These are phyloP conservation scores for Amyloporia xantha DNA, from an alignment of 768 basidiomycete genomes.

Conservation along the genomic window DNA sequence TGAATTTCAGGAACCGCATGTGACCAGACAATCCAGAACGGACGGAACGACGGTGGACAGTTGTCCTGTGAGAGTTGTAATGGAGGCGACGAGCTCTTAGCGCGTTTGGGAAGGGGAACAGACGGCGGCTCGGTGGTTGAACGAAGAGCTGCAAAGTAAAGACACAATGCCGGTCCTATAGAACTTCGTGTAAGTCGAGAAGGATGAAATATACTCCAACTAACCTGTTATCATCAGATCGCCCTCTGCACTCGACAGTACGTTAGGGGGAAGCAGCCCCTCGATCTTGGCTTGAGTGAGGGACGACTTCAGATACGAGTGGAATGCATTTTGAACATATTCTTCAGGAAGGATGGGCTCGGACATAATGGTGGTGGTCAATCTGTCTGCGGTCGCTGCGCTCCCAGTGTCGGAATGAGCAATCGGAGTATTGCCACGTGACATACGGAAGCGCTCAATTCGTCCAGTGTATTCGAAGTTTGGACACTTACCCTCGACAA, in stretches of 20 bases:
- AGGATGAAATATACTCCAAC: conserved; percentile 11
- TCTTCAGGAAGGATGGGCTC: conserved; percentile 43
- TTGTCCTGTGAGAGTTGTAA: conserved; percentile 58
- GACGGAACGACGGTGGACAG: conserved; percentile 61
- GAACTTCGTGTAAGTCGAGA: neutral
- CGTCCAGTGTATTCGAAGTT: neutral
- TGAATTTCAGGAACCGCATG: conserved; percentile 61
- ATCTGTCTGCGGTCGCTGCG: neutral
- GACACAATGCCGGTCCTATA: conserved; percentile 66
- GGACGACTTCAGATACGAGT: conserved; percentile 75
- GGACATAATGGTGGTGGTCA: neutral
- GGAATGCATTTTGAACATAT: conserved; percentile 72
- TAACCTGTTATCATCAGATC: conserved; percentile 84
- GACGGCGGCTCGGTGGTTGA: conserved; percentile 72
- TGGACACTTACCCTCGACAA: too few relatives aligned
- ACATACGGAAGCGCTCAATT: neutral
- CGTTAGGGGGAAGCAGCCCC: conserved; percentile 60
- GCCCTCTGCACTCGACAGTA: conserved; percentile 70
- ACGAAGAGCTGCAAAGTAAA: conserved; percentile 80
- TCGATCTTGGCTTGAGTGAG: conserved; percentile 72
- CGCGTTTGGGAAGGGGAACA: conserved; percentile 63
- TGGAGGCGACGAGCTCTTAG: conserved; percentile 37
- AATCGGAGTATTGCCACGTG: neutral
- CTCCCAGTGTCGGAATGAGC: neutral
- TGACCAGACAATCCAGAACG: conserved; percentile 72